These are phyloP conservation scores for Coemansia sp. DNA, from an alignment of 192 early-diverging fungal species.

Conservation along the genomic window DNA sequence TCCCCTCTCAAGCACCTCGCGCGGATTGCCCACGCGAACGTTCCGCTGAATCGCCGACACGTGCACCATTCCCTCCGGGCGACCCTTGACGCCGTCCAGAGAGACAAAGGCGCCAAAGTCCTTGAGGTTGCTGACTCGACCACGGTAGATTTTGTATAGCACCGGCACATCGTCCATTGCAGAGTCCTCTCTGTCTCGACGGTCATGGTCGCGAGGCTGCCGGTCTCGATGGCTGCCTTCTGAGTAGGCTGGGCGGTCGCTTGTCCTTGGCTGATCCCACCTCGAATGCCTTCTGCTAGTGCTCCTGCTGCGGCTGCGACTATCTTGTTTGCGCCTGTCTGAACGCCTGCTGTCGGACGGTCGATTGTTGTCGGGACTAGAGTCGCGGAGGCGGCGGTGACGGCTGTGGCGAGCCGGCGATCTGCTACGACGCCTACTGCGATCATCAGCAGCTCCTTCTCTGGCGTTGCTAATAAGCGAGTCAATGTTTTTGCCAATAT, in stretches of 20 bases:
- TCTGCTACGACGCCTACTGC: constrained; percentile 34
- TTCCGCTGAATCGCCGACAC: constrained; percentile 70
- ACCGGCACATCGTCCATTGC: constrained; percentile 77
- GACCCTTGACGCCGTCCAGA: constrained; percentile 77
- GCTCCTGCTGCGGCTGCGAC: constrained; percentile 5
- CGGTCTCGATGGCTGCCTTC: neutral
- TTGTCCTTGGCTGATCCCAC: constrained; percentile 43
- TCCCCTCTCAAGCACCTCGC: constrained; percentile 86
- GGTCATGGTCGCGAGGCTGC: neutral
- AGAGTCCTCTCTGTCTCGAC: neutral
- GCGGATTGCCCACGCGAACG: constrained; percentile 73
- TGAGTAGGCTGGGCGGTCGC: neutral
- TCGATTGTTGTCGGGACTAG: constrained; percentile 4
- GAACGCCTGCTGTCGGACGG: neutral
- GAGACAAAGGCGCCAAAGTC: constrained; percentile 95
- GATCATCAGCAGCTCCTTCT: constrained; percentile 7
- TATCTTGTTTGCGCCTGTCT: constrained; percentile 21
- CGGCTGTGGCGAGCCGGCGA: constrained; percentile 11
- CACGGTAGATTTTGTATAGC: constrained; percentile 92
- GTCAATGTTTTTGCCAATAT: constrained; percentile 43
- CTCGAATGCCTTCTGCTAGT: constrained; percentile 24
- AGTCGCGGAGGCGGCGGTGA: constrained; percentile 5
- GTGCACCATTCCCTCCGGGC: constrained; percentile 91
- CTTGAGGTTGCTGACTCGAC: constrained; percentile 79
- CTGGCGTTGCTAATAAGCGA: constrained; percentile 24